phyloP scores from a whole-genome alignment of 1,284 basidiomycete species.

The Cutaneotrichosporon sp. region DNA sequence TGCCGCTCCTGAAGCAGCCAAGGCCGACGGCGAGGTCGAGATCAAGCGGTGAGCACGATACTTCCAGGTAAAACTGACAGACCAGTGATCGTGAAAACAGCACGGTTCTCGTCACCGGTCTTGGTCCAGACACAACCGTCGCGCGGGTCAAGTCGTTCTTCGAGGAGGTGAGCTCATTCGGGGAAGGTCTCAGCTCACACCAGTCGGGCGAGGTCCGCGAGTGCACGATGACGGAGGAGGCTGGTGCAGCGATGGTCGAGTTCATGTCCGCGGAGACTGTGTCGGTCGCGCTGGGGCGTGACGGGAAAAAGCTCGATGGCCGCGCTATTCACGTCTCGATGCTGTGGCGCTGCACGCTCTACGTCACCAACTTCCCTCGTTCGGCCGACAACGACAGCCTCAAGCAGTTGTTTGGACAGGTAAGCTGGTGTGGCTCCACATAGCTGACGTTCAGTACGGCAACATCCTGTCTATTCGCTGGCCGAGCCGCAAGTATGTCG shows the following conservation, averaged over 20 bases:
- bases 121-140: slow-evolving; percentile 64
- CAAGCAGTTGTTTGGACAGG: slow-evolving; percentile 74
- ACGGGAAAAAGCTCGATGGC: slow-evolving; percentile 79
- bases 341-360: slow-evolving; percentile 92
- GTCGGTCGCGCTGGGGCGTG: slow-evolving; percentile 83
- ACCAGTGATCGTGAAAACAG: slow-evolving; percentile 90
- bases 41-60: slow-evolving; percentile 31
- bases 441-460: slow-evolving; percentile 66
- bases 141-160: slow-evolving; percentile 73
- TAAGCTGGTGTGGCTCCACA: slow-evolving; percentile 53
- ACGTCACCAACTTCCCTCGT: slow-evolving; percentile 94
- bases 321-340: slow-evolving; percentile 76
- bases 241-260: slow-evolving; percentile 53
- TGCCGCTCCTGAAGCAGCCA: slow-evolving; percentile 21
- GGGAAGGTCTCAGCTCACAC: no score
- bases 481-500: slow-evolving; percentile 97
- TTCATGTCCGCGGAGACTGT: slow-evolving; percentile 62
- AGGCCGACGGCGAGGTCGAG: slow-evolving; percentile 29
- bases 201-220: slow-evolving; percentile 84
- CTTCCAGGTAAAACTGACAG: slow-evolving; percentile 7
- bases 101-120: slow-evolving; percentile 80
- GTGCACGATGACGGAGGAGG: slow-evolving; percentile 56
- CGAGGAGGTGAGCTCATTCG: slow-evolving; percentile 80
- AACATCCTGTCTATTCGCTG: slow-evolving; percentile 91
- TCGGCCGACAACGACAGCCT: slow-evolving; percentile 76